A percentile compares a stretch with the other conserved stretches of the same genome.
Conservation (phyloP, 345 rosid species). For the Iberis pinnata region DNA sequence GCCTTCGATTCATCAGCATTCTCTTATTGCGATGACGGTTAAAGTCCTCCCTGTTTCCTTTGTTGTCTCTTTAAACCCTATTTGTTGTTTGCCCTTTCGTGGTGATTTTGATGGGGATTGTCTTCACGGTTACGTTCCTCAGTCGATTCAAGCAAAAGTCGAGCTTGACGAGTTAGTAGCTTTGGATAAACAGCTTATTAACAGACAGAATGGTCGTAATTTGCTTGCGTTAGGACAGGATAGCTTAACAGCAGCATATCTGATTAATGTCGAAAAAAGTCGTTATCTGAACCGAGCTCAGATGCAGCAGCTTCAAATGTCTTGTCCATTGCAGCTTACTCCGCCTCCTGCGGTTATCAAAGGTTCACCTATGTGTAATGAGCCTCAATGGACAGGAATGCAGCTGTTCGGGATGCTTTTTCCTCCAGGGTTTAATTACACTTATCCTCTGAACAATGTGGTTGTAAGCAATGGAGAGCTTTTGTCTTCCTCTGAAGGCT, state of each 20-base stretch:
- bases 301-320: constrained; percentile 85
- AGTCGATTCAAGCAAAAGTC: constrained; percentile 56
- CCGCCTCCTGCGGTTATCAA: constrained; percentile 47
- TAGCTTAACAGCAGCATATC: constrained; percentile 65
- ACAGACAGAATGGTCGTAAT: constrained; percentile 72
- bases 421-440: constrained; percentile 57
- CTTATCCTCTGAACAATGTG: constrained; percentile 38
- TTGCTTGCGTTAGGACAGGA: constrained; percentile 76
- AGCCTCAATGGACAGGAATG: constrained; percentile 72
- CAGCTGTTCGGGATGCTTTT: constrained; percentile 76
- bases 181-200: constrained; percentile 63
- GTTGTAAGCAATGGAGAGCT: constrained; percentile 55
- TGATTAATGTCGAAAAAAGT: constrained; percentile 56
- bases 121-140: constrained; percentile 90
- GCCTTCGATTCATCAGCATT: constrained; percentile 90
- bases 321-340: constrained; percentile 37
- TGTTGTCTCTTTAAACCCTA: constrained; percentile 77
- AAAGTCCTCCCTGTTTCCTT: constrained; percentile 60
- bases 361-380: constrained; percentile 34
- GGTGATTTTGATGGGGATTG: constrained; percentile 99
- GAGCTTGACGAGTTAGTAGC: constrained; percentile 85
- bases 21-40: constrained; percentile 69
- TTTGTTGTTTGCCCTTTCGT: constrained; percentile 77
- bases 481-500: constrained; percentile 52
- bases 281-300: constrained; percentile 38